Percentiles rank a stretch among this genome's conserved stretches.
These are phyloP conservation scores for Tolypocladium album DNA, from an alignment of 2,329 filamentous ascomycete species.

Conservation along the genomic window DNA sequence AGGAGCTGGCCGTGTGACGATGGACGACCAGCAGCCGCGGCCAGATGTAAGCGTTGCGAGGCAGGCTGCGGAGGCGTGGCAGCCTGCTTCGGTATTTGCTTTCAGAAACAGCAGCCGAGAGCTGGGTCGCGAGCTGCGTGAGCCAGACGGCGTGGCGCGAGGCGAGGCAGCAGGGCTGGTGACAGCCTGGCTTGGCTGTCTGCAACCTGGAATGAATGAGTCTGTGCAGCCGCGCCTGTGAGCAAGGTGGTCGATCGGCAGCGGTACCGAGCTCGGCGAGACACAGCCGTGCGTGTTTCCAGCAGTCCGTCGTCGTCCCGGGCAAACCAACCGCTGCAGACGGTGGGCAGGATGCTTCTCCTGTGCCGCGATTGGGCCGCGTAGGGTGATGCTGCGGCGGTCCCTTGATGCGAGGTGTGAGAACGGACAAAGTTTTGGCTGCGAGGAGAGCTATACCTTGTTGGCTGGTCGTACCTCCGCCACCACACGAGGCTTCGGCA, in stretches of 20 bases:
- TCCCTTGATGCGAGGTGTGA: not conserved
- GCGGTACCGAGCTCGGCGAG: not conserved
- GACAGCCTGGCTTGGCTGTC: not conserved
- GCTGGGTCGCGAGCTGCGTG: not conserved
- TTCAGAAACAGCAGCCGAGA: not conserved
- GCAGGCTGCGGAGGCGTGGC: not conserved
- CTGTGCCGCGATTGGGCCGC: not conserved
- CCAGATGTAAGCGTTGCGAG: not conserved
- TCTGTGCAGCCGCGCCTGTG: not conserved
- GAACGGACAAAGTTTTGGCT: not conserved
- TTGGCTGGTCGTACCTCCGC: not conserved
- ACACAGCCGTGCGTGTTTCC: not conserved
- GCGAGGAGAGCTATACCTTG: not conserved
- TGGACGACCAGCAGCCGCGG: not conserved
- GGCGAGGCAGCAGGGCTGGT: not conserved
- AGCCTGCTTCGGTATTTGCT: not conserved
- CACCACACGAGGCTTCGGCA: not conserved
- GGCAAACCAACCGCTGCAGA: not conserved
- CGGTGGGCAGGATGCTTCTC: not conserved
- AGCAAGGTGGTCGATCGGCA: not conserved
- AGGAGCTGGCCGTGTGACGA: not conserved
- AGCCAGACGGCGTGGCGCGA: not conserved
- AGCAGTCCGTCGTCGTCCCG: not conserved
- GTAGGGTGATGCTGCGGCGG: not conserved
- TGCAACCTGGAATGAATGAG: not conserved